Evolutionary conservation across 441 rosid species (phyloP).

Genomic region (Croton laevigatus): DNA sequence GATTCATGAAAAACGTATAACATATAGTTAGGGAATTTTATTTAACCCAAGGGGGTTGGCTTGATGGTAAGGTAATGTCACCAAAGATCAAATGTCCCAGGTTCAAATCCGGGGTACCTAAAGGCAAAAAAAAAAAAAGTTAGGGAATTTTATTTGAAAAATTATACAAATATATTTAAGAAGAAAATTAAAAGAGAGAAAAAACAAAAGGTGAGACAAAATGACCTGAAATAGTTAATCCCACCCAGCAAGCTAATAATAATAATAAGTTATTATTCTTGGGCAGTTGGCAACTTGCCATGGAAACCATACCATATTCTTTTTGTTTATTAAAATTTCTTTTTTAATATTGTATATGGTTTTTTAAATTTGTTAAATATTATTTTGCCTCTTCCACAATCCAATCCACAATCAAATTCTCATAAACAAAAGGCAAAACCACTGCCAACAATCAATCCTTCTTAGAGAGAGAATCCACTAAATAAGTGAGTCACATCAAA

Average conservation of each 20-base stretch:
- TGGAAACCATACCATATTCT: conserved; percentile 28
- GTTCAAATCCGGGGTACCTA: no score
- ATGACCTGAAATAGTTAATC: conserved; percentile 21
- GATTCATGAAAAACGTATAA: no score
- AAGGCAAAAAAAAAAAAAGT: no score
- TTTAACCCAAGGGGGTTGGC: no score
- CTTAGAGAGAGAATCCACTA: conserved; percentile 14
- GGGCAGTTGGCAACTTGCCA: conserved; percentile 38
- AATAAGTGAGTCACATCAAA: conserved; percentile 34
- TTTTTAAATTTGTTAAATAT: not conserved
- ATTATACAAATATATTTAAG: not conserved
- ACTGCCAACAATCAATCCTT: conserved; percentile 12
- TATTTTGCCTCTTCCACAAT: not conserved
- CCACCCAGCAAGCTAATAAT: conserved; percentile 31
- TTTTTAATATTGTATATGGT: not conserved
- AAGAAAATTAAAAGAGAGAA: not conserved
- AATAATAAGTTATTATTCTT: conserved; percentile 20
- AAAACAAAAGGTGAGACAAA: not conserved
- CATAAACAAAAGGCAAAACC: not conserved
- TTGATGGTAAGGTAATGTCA: no score
- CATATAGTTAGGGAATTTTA: not conserved
- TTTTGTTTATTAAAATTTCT: conserved; percentile 7
- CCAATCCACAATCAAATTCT: conserved; percentile 2
- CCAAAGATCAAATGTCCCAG: no score
- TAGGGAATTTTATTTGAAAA: not conserved